Evolutionary conservation across 2,329 filamentous ascomycete genomes (phyloP).

Genomic region (Ascocoryne sarcoides): DNA sequence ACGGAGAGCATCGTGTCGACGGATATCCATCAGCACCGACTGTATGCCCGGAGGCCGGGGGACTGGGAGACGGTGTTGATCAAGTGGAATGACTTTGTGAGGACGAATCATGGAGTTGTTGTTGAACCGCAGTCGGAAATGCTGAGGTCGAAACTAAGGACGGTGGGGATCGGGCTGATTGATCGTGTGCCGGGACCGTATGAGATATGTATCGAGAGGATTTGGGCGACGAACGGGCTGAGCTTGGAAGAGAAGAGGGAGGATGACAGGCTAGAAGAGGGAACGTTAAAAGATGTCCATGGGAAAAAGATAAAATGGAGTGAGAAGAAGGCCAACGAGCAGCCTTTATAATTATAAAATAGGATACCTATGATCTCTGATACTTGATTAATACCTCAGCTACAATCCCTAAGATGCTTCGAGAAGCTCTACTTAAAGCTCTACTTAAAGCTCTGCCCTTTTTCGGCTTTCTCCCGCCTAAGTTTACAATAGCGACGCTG

Average conservation of each 20-base stretch:
- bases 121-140: slow-evolving; percentile 91
- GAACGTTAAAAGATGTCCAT: slow-evolving; percentile 34
- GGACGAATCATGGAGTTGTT: slow-evolving; percentile 86
- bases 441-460: too few species aligned
- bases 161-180: slow-evolving; percentile 78
- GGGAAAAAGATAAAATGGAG: slow-evolving; percentile 37
- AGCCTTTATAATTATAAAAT: too few species aligned
- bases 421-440: too few species aligned
- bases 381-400: too few species aligned
- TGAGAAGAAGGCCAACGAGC: too few species aligned
- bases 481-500: too few species aligned
- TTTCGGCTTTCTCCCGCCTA: too few species aligned
- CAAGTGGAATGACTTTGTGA: slow-evolving; percentile 84
- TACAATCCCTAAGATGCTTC: too few species aligned
- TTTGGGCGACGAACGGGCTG: slow-evolving; percentile 76
- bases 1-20: slow-evolving; percentile 88
- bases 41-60: slow-evolving; percentile 70
- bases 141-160: slow-evolving; percentile 75
- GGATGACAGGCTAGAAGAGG: slow-evolving; percentile 28
- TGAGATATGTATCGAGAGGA: slow-evolving; percentile 72
- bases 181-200: slow-evolving; percentile 85
- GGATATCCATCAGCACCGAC: slow-evolving; percentile 90
- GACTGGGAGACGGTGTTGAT: slow-evolving; percentile 95
- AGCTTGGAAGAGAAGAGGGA: slow-evolving; percentile 18
- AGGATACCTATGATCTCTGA: too few species aligned